Percentiles rank a stretch among this genome's conserved stretches.
Conservation (phyloP, 345 rosid species). For the Alliaria petiolata region DNA sequence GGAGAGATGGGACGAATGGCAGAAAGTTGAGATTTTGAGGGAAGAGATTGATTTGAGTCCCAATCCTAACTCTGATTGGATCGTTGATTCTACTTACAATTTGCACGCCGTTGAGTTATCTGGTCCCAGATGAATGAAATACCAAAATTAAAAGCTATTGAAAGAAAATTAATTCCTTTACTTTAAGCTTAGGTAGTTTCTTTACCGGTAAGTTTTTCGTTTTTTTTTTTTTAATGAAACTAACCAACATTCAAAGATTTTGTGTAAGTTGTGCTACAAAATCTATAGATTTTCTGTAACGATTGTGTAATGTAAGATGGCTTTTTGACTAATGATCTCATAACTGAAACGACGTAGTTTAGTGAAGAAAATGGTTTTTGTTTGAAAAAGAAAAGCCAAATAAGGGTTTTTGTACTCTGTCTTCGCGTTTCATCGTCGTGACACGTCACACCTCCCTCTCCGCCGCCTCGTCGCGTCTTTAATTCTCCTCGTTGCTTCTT, state of each 20-base stretch:
- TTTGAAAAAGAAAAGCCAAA: background rate
- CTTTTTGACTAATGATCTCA: background rate
- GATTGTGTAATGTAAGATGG: background rate
- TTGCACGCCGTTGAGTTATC: slow-evolving; percentile 92
- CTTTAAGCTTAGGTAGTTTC: slow-evolving; percentile 1
- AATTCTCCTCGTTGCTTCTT: background rate
- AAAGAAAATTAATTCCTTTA: background rate
- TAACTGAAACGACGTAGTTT: background rate
- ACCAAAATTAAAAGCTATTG: background rate
- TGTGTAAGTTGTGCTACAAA: slow-evolving; percentile 2
- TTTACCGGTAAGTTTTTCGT: background rate
- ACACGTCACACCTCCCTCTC: slow-evolving; percentile 16
- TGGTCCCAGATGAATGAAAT: slow-evolving; percentile 72
- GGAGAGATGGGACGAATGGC: slow-evolving; percentile 98
- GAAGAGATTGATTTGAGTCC: slow-evolving; percentile 78
- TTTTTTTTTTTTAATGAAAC: background rate
- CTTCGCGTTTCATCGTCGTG: background rate
- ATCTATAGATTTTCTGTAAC: background rate
- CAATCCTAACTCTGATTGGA: slow-evolving; percentile 80
- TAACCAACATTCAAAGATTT: background rate
- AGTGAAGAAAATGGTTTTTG: background rate
- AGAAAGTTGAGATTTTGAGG: slow-evolving; percentile 81
- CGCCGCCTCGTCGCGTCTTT: slow-evolving; percentile 15
- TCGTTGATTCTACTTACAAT: slow-evolving; percentile 84
- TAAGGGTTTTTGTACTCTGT: background rate